phyloP scores from a whole-genome alignment of 768 basidiomycete species.

The Amanita muscaria region DNA sequence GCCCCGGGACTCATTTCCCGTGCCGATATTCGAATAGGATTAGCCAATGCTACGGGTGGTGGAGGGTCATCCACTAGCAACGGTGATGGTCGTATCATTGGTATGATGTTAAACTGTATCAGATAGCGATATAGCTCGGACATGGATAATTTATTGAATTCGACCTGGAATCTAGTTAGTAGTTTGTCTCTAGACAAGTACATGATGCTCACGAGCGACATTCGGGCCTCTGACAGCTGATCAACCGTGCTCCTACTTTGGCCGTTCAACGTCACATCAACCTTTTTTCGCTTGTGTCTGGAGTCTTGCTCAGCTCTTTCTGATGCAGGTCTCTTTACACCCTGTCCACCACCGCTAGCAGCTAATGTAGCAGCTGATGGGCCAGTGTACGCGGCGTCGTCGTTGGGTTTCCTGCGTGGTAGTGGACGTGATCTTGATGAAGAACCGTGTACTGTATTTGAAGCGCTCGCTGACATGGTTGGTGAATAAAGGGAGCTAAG shows the following conservation, averaged over 20 bases:
- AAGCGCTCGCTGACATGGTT: slow-evolving; percentile 12
- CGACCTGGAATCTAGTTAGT: slow-evolving; percentile 40
- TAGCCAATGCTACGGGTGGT: slow-evolving; percentile 51
- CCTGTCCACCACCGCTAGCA: slow-evolving; percentile 26
- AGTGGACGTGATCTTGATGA: slow-evolving; percentile 49
- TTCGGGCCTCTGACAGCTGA: slow-evolving; percentile 29
- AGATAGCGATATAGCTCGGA: slow-evolving; percentile 65
- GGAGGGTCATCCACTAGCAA: slow-evolving; percentile 60
- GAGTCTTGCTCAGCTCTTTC: slow-evolving; percentile 72
- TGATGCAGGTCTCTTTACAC: slow-evolving; percentile 51
- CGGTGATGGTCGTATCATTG: slow-evolving; percentile 63
- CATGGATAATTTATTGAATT: slow-evolving; percentile 64
- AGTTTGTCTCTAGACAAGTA: background rate
- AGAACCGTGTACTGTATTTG: slow-evolving; percentile 13
- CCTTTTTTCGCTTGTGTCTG: slow-evolving; percentile 63
- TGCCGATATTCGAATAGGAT: slow-evolving; percentile 37
- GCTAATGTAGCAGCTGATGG: slow-evolving; percentile 32
- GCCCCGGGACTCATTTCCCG: slow-evolving; percentile 30
- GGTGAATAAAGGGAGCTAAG: no score
- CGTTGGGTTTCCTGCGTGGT: slow-evolving; percentile 52
- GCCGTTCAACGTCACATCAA: slow-evolving; percentile 30
- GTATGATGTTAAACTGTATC: slow-evolving; percentile 62
- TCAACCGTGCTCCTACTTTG: slow-evolving; percentile 24
- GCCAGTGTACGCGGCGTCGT: slow-evolving; percentile 65
- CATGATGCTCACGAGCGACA: slow-evolving; percentile 31